Evolutionary conservation across 2,329 filamentous ascomycete species (phyloP).

Genomic region (Fragosphaeria purpurea): DNA sequence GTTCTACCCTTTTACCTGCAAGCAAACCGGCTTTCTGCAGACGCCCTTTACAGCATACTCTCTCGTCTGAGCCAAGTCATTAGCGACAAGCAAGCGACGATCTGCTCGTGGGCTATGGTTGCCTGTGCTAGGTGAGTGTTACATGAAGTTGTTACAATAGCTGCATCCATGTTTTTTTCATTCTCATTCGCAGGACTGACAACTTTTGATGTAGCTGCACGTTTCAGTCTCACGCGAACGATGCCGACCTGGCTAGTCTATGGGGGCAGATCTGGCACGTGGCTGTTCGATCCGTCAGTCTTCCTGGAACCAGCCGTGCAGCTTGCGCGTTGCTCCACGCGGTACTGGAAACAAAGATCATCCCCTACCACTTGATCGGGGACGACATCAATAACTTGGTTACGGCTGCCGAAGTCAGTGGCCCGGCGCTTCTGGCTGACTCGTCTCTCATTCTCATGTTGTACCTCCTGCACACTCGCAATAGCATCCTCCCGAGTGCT

Average conservation of each 20-base stretch:
- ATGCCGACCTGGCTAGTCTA: conserved; percentile 29
- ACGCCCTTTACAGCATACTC: conserved; percentile 47
- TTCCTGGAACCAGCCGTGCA: conserved; percentile 61
- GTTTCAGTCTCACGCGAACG: conserved; percentile 29
- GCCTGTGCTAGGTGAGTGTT: conserved; percentile 62
- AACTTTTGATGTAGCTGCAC: conserved; percentile 30
- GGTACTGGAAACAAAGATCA: conserved; percentile 55
- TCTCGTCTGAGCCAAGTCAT: conserved; percentile 48
- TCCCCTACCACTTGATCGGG: conserved; percentile 56
- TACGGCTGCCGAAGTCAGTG: conserved; percentile 68
- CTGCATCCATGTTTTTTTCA: no score
- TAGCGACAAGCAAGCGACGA: conserved; percentile 56
- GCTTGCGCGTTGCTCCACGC: conserved; percentile 64
- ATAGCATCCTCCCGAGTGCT: conserved; percentile 57
- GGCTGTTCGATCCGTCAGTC: conserved; percentile 58
- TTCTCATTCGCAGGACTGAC: no score
- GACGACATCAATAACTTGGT: conserved; percentile 65
- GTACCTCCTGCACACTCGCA: conserved; percentile 54
- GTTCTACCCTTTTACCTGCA: conserved; percentile 47
- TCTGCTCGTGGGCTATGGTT: conserved; percentile 75
- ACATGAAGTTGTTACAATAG: no score
- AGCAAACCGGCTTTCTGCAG: conserved; percentile 31
- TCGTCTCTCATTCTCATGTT: conserved; percentile 66
- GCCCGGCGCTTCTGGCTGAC: conserved; percentile 70
- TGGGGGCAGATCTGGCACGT: conserved; percentile 74